Base-by-base conservation (phyloP, 1,139 yeast species). In the Fermentozyma sake region DNA sequence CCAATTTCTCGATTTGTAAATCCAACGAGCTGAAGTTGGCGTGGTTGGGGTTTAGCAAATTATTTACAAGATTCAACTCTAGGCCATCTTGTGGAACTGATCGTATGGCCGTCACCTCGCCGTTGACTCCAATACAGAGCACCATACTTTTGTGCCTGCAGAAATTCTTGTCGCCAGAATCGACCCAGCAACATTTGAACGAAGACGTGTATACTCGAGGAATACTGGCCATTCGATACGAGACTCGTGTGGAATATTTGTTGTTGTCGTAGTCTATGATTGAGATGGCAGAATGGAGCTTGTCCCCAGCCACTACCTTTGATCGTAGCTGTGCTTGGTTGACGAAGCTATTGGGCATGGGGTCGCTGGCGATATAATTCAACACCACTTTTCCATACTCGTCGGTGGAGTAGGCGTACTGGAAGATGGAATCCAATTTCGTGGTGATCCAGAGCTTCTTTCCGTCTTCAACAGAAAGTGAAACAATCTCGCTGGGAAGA, bases 71-170 rank as follows among this genome's bases (percentile, higher is more conserved):
- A 2, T 23, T 23, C 20, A 41, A 29, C 24, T 44, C 55, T 3
- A 28, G 28, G 9, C 37, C 39, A 14, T 39, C 30, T 1, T 37
- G 28, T 2, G 29, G 13, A 3, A 48, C 34, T 3, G 46, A 37
- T 20, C 59, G 40, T 6, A 62, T 31, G 5, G 45, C 30, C 5
- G 58, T 51, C 4, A 74, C 41, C 30, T 73, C 77, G 1, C 82
- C 82, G 40, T 64, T 67, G 4, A 74, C 57, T 0, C 77, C 67
- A 11, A 59, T 70, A 29, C 65, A 52, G 2, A 75, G 37, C 4
- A 72, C 39, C 14, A 33, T 37, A 2, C 31, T 24, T 3, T 22
- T 15, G 5, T 17, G 21, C n/a, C n/a, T n/a, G n/a, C n/a, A n/a
- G n/a, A n/a, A n/a, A n/a, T n/a, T n/a, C n/a, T n/a, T n/a, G n/a